These are phyloP conservation scores for Ophiostoma pallidulum DNA, from an alignment of 2,329 filamentous ascomycete genomes.

Conservation along the genomic window DNA sequence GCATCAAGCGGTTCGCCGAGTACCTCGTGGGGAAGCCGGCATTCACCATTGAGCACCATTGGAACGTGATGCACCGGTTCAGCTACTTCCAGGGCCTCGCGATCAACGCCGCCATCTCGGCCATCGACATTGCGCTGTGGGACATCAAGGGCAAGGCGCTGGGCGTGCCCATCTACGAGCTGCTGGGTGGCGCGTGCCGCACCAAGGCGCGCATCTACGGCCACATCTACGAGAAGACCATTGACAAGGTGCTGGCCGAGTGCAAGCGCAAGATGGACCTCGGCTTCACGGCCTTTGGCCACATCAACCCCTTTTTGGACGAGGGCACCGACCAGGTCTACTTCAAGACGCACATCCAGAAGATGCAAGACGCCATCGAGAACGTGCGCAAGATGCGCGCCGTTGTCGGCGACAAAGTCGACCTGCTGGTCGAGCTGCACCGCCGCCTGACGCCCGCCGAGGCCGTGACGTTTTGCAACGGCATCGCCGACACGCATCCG, in stretches of 20 bases:
- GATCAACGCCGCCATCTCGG: background rate
- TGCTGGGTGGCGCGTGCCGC: background rate
- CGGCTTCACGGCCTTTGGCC: background rate
- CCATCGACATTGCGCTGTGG: background rate
- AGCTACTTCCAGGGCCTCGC: background rate
- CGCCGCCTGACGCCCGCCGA: background rate
- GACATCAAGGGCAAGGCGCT: background rate
- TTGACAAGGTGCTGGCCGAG: background rate
- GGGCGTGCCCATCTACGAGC: background rate
- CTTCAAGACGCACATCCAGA: background rate
- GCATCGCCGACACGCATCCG: background rate
- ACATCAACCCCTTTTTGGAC: background rate
- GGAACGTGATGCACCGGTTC: background rate
- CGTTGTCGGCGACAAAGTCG: background rate
- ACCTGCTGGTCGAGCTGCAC: background rate
- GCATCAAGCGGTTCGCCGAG: background rate
- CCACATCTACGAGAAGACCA: background rate
- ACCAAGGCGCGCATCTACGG: background rate
- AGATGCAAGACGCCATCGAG: background rate
- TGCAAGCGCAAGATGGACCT: background rate
- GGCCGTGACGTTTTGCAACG: background rate
- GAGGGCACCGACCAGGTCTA: background rate
- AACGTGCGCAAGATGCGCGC: background rate
- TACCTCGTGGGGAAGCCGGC: background rate
- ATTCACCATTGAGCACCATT: background rate